Evolutionary conservation across 306 rosid genomes (phyloP), one percentile per base, ranked within the genome.

Genomic region (Lotus japonicus): DNA sequence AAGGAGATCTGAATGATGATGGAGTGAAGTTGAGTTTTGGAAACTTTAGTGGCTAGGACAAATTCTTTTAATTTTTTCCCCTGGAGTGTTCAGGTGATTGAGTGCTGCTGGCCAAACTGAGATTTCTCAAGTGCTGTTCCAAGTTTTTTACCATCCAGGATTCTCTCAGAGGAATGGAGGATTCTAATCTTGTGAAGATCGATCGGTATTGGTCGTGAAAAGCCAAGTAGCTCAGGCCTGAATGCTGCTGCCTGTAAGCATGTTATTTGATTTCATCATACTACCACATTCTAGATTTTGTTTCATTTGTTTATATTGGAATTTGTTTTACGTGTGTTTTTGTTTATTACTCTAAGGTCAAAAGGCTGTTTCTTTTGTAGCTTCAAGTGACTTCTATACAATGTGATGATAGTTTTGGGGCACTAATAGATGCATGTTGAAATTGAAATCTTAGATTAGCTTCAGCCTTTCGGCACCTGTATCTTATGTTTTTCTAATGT

Each of bases 211-310:
- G 71, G 84, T 71, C 57, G 39, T 77, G 71, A 68, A 58, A 36
- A 62, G 72, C 80, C 80, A 55, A 76, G 76, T 68, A 83, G 73
- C 84, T 77, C 84, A 51, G 81, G 81, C 89, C 87, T 75, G 82
- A 79, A 83, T 83, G 84, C 95, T 83, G 85, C 95, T 80, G 79
- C 92, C 66, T 92, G 91, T 89, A 89, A 89, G 98, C 98, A 85
- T 66, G 85, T 73, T 80, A 80, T 82, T 88, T 87, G 77, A 78
- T 80, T 75, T 79, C 77, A 70, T 79, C 77, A 70, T 83, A 84
- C 87, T 83, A 84, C 87, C 80, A 66, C 77, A 39, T 68, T 85
- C 84, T 82, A 87, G 88, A 82, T 84, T 83, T 81, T 84, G 80
- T 69, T 82, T 80, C 73, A 60, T 77, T 83, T 89, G 95, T 89